These are phyloP conservation scores for Barnettozyma hawaiiensis DNA, from an alignment of 1,139 yeast species.

Conservation along the genomic window DNA sequence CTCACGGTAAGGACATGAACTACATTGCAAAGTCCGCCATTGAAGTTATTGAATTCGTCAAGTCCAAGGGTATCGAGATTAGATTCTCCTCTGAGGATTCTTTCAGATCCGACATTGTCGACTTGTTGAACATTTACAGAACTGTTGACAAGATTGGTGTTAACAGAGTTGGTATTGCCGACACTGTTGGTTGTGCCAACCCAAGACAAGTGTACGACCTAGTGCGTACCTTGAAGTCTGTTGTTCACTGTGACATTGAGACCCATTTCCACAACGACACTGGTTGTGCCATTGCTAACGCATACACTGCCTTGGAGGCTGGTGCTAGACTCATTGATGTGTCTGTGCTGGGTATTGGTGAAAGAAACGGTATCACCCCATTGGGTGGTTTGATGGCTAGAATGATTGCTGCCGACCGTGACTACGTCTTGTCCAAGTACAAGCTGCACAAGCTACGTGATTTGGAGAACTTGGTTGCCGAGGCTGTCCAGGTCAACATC, in stretches of 20 bases:
- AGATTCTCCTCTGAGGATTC: conserved; percentile 97
- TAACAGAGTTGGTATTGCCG: conserved; percentile 98
- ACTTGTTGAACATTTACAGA: conserved; percentile 88
- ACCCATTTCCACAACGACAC: conserved; percentile 99
- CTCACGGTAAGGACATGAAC: conserved; percentile 98
- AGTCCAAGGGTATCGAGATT: conserved; percentile 94
- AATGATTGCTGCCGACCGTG: conserved; percentile 98
- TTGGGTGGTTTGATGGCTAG: conserved; percentile 98
- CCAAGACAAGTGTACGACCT: conserved; percentile 98
- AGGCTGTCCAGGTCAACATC: conserved; percentile 92
- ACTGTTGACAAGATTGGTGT: conserved; percentile 98
- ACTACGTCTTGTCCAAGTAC: conserved; percentile 90
- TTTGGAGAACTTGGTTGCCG: conserved; percentile 92
- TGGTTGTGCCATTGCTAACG: conserved; percentile 98
- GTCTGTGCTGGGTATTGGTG: conserved; percentile 96
- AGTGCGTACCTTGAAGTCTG: conserved; percentile 87
- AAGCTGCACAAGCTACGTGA: conserved; percentile 95
- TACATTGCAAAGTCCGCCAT: conserved; percentile 95
- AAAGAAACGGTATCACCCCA: conserved; percentile 97
- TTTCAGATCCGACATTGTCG: conserved; percentile 94
- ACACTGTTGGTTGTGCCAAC: conserved; percentile 98
- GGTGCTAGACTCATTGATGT: conserved; percentile 96
- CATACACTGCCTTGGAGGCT: conserved; percentile 96
- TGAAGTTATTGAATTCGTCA: conserved; percentile 96
- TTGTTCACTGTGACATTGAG: conserved; percentile 95